Conservation (phyloP, 257 asterid species). For the Handroanthus guayacan region DNA sequence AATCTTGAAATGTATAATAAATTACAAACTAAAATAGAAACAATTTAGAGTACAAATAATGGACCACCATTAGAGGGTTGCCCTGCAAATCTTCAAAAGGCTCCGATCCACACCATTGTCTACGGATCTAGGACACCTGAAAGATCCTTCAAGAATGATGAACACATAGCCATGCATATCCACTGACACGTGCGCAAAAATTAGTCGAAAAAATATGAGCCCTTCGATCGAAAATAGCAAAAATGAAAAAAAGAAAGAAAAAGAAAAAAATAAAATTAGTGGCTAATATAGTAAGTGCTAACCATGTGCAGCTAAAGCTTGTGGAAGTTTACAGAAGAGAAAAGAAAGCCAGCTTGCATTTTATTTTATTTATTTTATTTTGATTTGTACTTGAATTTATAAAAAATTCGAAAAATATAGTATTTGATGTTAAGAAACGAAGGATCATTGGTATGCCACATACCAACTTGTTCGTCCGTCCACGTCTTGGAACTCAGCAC, state of each 20-base stretch:
- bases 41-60: not conserved
- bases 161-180: conserved; percentile 15
- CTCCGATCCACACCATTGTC: conserved; percentile 40
- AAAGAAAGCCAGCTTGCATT: conserved; percentile 43
- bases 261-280: not conserved
- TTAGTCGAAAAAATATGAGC: not conserved
- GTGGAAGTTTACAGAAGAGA: conserved; percentile 34
- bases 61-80: conserved; percentile 34
- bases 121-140: conserved; percentile 50
- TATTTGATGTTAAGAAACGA: conserved; percentile 27
- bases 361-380: not conserved
- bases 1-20: too few relatives aligned
- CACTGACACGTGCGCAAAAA: conserved; percentile 18
- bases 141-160: conserved; percentile 34
- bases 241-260: too few relatives aligned
- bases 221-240: too few relatives aligned
- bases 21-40: too few relatives aligned
- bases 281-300: conserved; percentile 36
- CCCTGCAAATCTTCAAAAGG: conserved; percentile 8
- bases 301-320: conserved; percentile 52
- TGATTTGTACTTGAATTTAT: not conserved
- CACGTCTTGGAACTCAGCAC: conserved; percentile 29
- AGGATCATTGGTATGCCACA: conserved; percentile 33
- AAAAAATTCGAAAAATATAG: not conserved
- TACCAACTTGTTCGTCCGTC: conserved; percentile 1